These are phyloP conservation scores for Xylariaceae sp. DNA, from an alignment of 2,329 filamentous ascomycete species.

Conservation along the genomic window DNA sequence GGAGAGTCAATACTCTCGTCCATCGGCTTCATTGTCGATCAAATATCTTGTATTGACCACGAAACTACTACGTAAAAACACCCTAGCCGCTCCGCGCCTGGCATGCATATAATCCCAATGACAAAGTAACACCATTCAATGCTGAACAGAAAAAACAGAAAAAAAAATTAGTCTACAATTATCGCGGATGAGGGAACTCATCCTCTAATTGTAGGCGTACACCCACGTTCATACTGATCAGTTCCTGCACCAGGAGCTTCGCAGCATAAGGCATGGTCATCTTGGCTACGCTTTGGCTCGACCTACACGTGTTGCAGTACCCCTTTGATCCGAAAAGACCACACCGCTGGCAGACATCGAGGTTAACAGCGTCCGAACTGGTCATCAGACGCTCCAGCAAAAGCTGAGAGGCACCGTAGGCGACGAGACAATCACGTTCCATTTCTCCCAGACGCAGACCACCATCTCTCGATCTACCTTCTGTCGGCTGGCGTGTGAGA, in stretches of 20 bases:
- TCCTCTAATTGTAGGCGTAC: slow-evolving; percentile 86
- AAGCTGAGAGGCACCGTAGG: slow-evolving; percentile 90
- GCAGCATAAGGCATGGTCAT: slow-evolving; percentile 98
- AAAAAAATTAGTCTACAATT: not conserved
- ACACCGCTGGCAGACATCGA: slow-evolving; percentile 91
- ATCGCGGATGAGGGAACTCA: slow-evolving; percentile 70
- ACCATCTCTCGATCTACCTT: slow-evolving; percentile 88
- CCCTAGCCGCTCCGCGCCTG: slow-evolving; percentile 11
- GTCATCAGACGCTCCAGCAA: slow-evolving; percentile 92
- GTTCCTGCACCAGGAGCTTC: slow-evolving; percentile 90
- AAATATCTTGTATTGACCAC: not conserved
- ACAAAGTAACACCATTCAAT: slow-evolving; percentile 23
- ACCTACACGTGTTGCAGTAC: slow-evolving; percentile 90
- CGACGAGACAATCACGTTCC: slow-evolving; percentile 97
- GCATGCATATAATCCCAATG: slow-evolving; percentile 10
- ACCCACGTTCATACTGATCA: slow-evolving; percentile 98
- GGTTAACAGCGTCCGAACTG: slow-evolving; percentile 80
- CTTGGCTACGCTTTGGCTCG: slow-evolving; percentile 73
- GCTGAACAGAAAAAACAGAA: slow-evolving; percentile 12
- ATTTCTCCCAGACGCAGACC: slow-evolving; percentile 94
- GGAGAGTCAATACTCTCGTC: not conserved
- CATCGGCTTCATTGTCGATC: not conserved
- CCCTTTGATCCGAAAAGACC: slow-evolving; percentile 93
- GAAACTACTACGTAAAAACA: not conserved
- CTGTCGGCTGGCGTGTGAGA: slow-evolving; percentile 89